Base-by-base conservation (phyloP, 2,329 filamentous ascomycete species). In the Exophiala xenobiotica region DNA sequence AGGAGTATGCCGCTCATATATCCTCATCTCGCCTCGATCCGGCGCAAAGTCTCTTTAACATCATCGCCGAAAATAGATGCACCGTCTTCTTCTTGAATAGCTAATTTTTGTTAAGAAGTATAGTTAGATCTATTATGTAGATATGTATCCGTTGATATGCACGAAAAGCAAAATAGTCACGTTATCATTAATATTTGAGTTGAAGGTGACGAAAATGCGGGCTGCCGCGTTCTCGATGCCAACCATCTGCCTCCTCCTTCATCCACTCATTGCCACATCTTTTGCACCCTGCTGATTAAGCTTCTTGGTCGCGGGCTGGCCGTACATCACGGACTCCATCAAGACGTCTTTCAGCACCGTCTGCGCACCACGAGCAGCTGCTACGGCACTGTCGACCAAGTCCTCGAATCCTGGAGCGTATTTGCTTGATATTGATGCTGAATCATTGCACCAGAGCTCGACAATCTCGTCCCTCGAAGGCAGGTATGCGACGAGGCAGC, bases 371-470 rank as follows among this genome's bases (percentile, higher is more conserved):
- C 77, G 68, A 37, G 84, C 82, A 26, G 83, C 82, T 64, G 81
- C 78, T 23, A 85, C 81, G 45, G 84, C 83, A 54, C 77, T 78
- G 61, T 87, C 82, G 24, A 85, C 74, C 44, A 87, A 18, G 12
- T 53, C 48, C 20, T 61, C 60, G 67, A 14, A 74, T 68, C 67
- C 69, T 49, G 27, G 55, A 45, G 22, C 60, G 60, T 37, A 62
- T 58, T 19, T 31, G 62, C 58, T 9, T 31, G 45, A 27, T 18
- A 31, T 40, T 20, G 39, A 31, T 4, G 63, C 66, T 3, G 70
- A 70, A 14, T 93, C 92, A 72, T 91, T 96, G 65, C 95, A 81
- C 93, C 93, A 99, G 14, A 97, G 70, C 65, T 96, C 91, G 6
- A 92, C 96, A 45, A 97, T 83, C 69, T 99, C 93, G 61, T 97